Base-by-base conservation (phyloP, 441 rosid genomes). In the Erodium texanum region DNA sequence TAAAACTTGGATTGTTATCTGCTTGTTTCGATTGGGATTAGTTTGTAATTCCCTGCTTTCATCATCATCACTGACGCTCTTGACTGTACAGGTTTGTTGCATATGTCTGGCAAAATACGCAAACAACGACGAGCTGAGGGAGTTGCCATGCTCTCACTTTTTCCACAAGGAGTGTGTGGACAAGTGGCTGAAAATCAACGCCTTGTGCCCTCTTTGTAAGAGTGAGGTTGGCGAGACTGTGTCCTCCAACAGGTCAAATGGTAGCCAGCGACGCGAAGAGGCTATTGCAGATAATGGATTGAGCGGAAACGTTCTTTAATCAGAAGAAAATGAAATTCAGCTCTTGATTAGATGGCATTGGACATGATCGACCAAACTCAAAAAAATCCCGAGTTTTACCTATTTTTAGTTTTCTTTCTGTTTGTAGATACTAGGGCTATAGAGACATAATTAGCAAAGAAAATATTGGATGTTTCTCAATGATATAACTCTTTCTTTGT, bases 91-190 rank as follows among this genome's bases (percentile, higher is more conserved):
- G 99, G 93, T 85, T 43, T 94, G 99, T 80, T 94, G 99, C 82
- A 91, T 91, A 70, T 94, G 99, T 78, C 80, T 94, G 81, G 97
- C 96, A 8, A 94, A 88, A 68, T 94, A 89, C 66, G 87, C 87
- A 14, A 86, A 94, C 76, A 89, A 91, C 5, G 97, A 91, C 12
- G 99, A 94, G 79, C 79, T 94, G 74, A 84, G 89, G 75, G 98
- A 92, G 83, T 82, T 94, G 65, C 89, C 92, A 0, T 94, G 99
- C 66, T 69, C 75, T 52, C 99, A 94, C 79, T 87, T 88, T 76
- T 89, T 94, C 75, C 98, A 92, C 89, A 86, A 84, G 86, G 97
- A 92, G 14, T 94, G 99, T 64, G 96, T 94, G 24, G 98, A 91
- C 67, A 94, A 87, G 75, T 94, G 99, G 99, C 85, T 94, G 22